Conservation (phyloP, 768 basidiomycete species). For the Lactarius evosmus region DNA sequence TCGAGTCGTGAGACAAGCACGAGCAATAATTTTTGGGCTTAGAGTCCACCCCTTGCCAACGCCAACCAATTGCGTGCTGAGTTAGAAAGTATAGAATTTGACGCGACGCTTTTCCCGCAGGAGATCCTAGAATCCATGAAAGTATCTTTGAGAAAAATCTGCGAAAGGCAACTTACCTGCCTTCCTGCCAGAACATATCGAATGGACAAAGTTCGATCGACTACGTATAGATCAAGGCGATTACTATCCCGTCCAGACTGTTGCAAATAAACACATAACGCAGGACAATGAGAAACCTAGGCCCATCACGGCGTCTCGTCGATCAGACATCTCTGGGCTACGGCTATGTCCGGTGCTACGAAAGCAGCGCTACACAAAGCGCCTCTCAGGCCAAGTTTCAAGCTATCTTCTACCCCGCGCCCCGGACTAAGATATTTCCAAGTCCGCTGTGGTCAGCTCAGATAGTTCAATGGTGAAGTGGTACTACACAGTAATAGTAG, state of each 20-base stretch:
- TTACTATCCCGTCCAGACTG: not conserved
- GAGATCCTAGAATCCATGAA: not conserved
- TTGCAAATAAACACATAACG: not conserved
- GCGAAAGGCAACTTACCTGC: not conserved
- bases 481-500: conserved; percentile 17
- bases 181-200: not conserved
- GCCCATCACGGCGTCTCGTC: not conserved
- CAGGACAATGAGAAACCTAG: no score
- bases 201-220: not conserved
- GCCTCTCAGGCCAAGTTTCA: not conserved
- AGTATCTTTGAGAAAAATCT: not conserved
- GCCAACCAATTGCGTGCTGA: not conserved
- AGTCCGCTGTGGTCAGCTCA: not conserved
- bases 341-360: conserved; percentile 22
- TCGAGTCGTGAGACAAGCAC: not conserved
- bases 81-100: not conserved
- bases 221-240: not conserved
- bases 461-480: conserved; percentile 2
- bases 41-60: not conserved
- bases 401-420: not conserved
- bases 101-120: not conserved
- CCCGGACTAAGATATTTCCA: not conserved
- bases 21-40: not conserved
- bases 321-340: not conserved
- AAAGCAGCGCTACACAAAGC: not conserved